Conservation (phyloP, 176 grass and related monocot genomes). For the Eleusine indica region DNA sequence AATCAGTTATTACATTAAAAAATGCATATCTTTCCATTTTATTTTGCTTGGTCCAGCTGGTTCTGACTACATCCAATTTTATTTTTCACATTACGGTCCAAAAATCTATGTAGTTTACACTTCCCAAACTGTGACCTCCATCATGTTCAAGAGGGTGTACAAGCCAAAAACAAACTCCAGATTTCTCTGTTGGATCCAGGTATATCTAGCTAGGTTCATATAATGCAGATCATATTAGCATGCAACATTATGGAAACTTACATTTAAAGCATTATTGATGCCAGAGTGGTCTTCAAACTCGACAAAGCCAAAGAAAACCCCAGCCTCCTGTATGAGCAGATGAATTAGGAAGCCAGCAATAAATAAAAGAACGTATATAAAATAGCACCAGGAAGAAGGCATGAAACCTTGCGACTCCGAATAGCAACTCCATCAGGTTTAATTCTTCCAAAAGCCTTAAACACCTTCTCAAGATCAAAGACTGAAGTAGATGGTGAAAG, state of each 20-base stretch:
- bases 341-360: slow-evolving; percentile 20
- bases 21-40: neutral
- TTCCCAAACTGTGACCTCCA: neutral
- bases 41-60: neutral
- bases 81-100: neutral
- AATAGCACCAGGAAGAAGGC: slow-evolving; percentile 19
- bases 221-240: slow-evolving; percentile 23
- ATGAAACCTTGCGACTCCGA: slow-evolving; percentile 74
- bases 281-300: slow-evolving; percentile 67
- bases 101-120: neutral
- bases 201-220: neutral
- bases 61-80: neutral
- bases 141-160: neutral
- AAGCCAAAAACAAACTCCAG: neutral
- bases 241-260: slow-evolving; percentile 34
- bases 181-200: neutral
- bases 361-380: neutral
- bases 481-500: slow-evolving; percentile 68
- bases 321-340: slow-evolving; percentile 59
- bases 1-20: neutral
- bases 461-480: slow-evolving; percentile 67
- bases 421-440: slow-evolving; percentile 74
- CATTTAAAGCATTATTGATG: slow-evolving; percentile 66
- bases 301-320: slow-evolving; percentile 74
- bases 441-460: slow-evolving; percentile 67